phyloP scores from a whole-genome alignment of 495 filamentous ascomycete species.

The Neurospora sp. region DNA sequence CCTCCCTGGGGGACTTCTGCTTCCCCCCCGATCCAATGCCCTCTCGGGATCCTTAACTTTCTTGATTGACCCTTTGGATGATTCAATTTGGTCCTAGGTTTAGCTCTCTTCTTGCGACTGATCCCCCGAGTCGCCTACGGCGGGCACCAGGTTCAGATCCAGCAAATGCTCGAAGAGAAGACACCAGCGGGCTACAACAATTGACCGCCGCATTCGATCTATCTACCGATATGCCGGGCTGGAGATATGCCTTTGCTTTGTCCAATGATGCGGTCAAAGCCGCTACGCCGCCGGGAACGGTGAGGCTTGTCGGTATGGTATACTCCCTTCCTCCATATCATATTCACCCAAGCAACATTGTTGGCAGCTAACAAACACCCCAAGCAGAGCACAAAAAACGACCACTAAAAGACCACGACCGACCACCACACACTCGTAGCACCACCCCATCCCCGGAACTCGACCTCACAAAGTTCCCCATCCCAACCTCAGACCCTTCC shows the following conservation, averaged over 20 bases:
- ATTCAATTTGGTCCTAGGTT: not conserved
- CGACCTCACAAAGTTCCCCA: slow-evolving; percentile 10
- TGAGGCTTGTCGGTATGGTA: slow-evolving; percentile 16
- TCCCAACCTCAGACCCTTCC: slow-evolving; percentile 17
- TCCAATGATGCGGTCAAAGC: slow-evolving; percentile 13
- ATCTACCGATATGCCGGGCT: slow-evolving; percentile 14
- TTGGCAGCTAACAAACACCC: slow-evolving; percentile 10
- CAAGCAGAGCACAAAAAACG: slow-evolving; percentile 7
- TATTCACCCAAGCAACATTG: not conserved
- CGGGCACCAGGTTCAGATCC: not conserved
- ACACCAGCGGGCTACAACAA: not conserved
- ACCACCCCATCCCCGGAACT: not conserved
- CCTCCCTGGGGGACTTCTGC: not conserved
- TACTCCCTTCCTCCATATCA: too few species aligned
- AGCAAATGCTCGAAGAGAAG: not conserved
- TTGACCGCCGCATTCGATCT: not conserved
- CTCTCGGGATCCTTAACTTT: not conserved
- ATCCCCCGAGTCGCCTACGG: not conserved
- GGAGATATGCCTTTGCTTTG: slow-evolving; percentile 21
- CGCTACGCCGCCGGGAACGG: slow-evolving; percentile 23
- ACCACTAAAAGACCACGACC: not conserved
- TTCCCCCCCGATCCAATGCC: not conserved
- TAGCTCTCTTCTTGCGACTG: not conserved
- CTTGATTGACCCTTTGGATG: not conserved
- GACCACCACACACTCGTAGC: not conserved